Percentiles rank a stretch among this genome's conserved stretches.
These are phyloP conservation scores for Nectriaceae sp. DNA, from an alignment of 2,329 filamentous ascomycete species.

Conservation along the genomic window DNA sequence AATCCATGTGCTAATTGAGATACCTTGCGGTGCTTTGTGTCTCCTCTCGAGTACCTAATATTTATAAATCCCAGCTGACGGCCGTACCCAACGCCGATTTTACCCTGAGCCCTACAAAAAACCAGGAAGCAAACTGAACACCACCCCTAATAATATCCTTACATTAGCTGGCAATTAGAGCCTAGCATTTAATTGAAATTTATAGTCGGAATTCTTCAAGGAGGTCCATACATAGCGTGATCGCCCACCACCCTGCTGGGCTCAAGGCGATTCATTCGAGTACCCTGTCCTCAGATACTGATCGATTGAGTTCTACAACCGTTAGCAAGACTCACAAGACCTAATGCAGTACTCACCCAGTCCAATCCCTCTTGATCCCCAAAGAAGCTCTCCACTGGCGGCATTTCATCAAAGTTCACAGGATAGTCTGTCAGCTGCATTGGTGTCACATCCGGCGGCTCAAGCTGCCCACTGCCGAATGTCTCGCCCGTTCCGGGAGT, in stretches of 20 bases:
- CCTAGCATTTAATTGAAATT: too few relatives aligned
- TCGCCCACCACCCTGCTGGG: not conserved
- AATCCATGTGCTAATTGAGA: too few relatives aligned
- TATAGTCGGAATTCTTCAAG: too few relatives aligned
- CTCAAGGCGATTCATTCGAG: not conserved
- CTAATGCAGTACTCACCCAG: slow-evolving; percentile 37
- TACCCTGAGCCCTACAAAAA: too few relatives aligned
- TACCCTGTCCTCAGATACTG: slow-evolving; percentile 23
- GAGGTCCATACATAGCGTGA: too few relatives aligned
- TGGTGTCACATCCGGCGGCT: slow-evolving; percentile 7
- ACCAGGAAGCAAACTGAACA: too few relatives aligned
- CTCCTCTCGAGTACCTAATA: too few relatives aligned
- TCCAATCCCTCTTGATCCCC: slow-evolving; percentile 37
- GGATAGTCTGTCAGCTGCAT: slow-evolving; percentile 18
- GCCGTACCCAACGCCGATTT: too few relatives aligned
- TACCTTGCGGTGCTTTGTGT: too few relatives aligned
- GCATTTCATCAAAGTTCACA: slow-evolving; percentile 34
- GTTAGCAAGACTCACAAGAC: not conserved
- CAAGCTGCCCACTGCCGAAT: not conserved
- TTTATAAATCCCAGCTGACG: too few relatives aligned
- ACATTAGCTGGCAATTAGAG: too few relatives aligned
- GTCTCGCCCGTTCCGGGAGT: slow-evolving; percentile 1
- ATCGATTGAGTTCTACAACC: slow-evolving; percentile 29
- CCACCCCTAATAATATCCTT: too few relatives aligned
- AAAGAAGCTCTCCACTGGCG: slow-evolving; percentile 41